Conservation (phyloP, 805 yeast species). For the Cyberlindnera bimundalis region DNA sequence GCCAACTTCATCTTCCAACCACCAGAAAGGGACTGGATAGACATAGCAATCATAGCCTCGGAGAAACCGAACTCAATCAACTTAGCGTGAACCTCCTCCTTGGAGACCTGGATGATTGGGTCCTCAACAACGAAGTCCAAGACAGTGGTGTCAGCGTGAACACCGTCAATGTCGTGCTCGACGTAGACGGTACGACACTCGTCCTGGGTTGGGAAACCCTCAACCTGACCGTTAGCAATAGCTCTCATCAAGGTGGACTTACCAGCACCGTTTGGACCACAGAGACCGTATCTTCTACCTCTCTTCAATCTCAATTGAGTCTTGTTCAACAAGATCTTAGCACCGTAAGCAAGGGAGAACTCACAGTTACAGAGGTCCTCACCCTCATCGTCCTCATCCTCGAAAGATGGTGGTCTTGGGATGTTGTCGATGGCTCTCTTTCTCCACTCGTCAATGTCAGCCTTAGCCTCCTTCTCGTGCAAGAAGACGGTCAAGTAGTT, state of each 20-base stretch:
- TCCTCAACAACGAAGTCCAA: constrained; percentile 86
- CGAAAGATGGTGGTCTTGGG: constrained; percentile 93
- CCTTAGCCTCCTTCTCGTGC: constrained; percentile 90
- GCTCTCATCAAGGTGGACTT: constrained; percentile 98
- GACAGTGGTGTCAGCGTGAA: constrained; percentile 94
- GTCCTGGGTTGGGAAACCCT: constrained; percentile 99
- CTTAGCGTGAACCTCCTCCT: constrained; percentile 67
- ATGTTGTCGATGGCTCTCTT: constrained; percentile 96
- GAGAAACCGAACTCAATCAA: constrained; percentile 90
- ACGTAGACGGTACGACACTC: constrained; percentile 99
- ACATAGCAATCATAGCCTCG: constrained; percentile 89
- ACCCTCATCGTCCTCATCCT: constrained; percentile 97
- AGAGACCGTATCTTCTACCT: constrained; percentile 98
- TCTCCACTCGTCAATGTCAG: constrained; percentile 90
- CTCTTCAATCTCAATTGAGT: constrained; percentile 98
- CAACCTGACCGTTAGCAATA: constrained; percentile 96
- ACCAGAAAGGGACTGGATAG: constrained; percentile 96
- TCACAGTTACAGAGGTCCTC: constrained; percentile 99
- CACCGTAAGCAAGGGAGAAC: constrained; percentile 99
- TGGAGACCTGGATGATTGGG: constrained; percentile 57
- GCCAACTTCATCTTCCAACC: constrained; percentile 99
- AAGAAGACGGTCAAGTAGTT: constrained; percentile 96
- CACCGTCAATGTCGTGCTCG: constrained; percentile 99
- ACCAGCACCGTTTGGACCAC: constrained; percentile 99
- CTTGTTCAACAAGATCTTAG: constrained; percentile 98